Evolutionary conservation across 441 rosid species (phyloP), one percentile per base, ranked within the genome.

Genomic region (California macrophylla): DNA sequence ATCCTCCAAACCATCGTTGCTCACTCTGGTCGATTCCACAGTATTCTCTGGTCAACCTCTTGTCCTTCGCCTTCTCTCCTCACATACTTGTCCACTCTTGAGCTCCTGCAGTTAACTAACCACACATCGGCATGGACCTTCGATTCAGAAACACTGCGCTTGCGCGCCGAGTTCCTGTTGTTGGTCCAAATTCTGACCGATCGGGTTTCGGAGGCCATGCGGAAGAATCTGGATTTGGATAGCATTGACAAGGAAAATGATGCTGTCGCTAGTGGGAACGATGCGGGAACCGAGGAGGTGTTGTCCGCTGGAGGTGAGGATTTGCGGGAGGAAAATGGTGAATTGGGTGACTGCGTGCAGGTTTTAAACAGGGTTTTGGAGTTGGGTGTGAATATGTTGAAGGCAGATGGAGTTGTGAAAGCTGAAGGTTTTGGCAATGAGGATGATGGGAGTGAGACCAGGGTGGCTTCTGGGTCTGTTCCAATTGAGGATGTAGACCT

Each of bases 1-100:
- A 73, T 93, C 61, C 93, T 93, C 70, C 96, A 85, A 76, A 82
- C 97, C 20, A 84, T 94, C 72, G 90, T 94, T 23, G 83, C 96
- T 42, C 82, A 78, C 78, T 79, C 98, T 3, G 96, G 86, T 58
- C 84, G 91, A 64, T 84, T 91, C 75, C 86, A 86, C 4, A 74
- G 85, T 73, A 78, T 89, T 52, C 87, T 87, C 21, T 91, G 96
- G 92, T 88, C 98, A 26, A 78, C 77, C 6, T 85, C 93, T 12
- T 91, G 93, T 74, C 79, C 96, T 1, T 88, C 91, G 0, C 89
- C 96, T 13, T 78, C 98, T 21, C 86, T 88, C 50, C 87, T 94
- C 26, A 75, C 97, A 1, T 85, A 83, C 69, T 78, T 91, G 28
- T 86, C 96, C 0, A 81, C 91, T 24, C 79, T 91, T 63, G 97